These are phyloP conservation scores for Taiozyma sp. DNA, from an alignment of 1,139 yeast genomes.

Conservation along the genomic window DNA sequence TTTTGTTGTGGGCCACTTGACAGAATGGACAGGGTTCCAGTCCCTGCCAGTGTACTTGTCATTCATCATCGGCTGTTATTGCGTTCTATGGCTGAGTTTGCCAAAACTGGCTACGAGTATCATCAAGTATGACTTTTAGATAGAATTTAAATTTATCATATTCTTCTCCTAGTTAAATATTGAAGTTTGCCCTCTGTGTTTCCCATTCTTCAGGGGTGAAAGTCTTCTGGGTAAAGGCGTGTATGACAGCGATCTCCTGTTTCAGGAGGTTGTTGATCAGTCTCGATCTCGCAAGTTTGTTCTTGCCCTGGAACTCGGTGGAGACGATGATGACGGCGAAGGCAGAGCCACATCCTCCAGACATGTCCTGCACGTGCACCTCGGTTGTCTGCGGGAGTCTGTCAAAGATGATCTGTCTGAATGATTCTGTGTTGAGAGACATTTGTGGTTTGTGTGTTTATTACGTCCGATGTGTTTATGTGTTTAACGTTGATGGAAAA, in stretches of 20 bases:
- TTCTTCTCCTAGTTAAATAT: not conserved
- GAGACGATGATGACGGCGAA: slow-evolving; percentile 84
- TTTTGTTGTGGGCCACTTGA: slow-evolving; percentile 47
- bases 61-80: slow-evolving; percentile 23
- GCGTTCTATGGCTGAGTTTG: slow-evolving; percentile 27
- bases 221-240: slow-evolving; percentile 92
- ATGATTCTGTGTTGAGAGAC: slow-evolving; percentile 27
- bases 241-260: slow-evolving; percentile 79
- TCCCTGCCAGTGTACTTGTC: slow-evolving; percentile 26
- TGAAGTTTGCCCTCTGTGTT: slow-evolving; percentile 14
- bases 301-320: slow-evolving; percentile 69
- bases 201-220: slow-evolving; percentile 70
- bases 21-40: slow-evolving; percentile 25
- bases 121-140: slow-evolving; percentile 12
- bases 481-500: not conserved
- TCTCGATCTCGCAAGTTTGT: slow-evolving; percentile 81
- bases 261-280: slow-evolving; percentile 73
- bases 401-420: slow-evolving; percentile 43
- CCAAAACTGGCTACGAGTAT: slow-evolving; percentile 21
- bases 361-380: slow-evolving; percentile 57
- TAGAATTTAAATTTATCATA: not conserved
- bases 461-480: no score
- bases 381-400: slow-evolving; percentile 42
- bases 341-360: slow-evolving; percentile 83
- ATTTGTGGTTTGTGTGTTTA: not conserved